A percentile compares a stretch with the other conserved stretches of the same genome.
Conservation (phyloP, 495 filamentous ascomycete species). For the Aspergillus baeticus region DNA sequence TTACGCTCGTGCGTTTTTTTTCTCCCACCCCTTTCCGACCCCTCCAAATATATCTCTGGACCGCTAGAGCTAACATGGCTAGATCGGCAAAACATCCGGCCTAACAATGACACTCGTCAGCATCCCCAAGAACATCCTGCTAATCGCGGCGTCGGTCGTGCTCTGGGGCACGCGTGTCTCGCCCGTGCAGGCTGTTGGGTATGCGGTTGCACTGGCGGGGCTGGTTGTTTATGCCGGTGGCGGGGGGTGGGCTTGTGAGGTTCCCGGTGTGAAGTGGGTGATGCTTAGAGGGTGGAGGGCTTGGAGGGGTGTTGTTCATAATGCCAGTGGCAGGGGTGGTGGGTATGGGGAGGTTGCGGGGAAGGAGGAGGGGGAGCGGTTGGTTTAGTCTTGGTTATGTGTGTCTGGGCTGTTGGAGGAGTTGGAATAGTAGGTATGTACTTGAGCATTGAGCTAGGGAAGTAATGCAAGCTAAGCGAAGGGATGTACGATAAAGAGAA, state of each 20-base stretch:
- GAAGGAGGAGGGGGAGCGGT: not conserved
- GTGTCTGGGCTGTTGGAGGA: too few species aligned
- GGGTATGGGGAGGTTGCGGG: not conserved
- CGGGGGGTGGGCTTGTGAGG: not conserved
- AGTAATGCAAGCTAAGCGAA: too few species aligned
- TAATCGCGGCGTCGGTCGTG: constrained; percentile 61
- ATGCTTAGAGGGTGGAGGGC: too few species aligned
- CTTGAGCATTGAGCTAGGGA: too few species aligned
- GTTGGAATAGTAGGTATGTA: too few species aligned
- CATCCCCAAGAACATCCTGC: constrained; percentile 74
- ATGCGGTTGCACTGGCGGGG: not conserved
- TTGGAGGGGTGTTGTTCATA: too few species aligned
- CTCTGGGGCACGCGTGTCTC: constrained; percentile 56
- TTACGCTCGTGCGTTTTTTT: constrained; percentile 62
- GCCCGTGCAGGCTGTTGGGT: not conserved
- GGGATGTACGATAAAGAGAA: too few species aligned
- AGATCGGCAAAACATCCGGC: constrained; percentile 77
- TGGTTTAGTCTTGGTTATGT: too few species aligned
- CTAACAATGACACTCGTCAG: constrained; percentile 75
- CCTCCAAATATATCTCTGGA: not conserved
- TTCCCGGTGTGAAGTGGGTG: too few species aligned
- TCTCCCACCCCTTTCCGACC: not conserved
- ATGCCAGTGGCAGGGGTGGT: too few species aligned
- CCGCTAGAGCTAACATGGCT: constrained; percentile 3
- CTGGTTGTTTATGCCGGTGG: constrained; percentile 8